Base-by-base conservation (phyloP, 371 early-diverging fungal species). In the Encephalitozoon cuniculi region DNA sequence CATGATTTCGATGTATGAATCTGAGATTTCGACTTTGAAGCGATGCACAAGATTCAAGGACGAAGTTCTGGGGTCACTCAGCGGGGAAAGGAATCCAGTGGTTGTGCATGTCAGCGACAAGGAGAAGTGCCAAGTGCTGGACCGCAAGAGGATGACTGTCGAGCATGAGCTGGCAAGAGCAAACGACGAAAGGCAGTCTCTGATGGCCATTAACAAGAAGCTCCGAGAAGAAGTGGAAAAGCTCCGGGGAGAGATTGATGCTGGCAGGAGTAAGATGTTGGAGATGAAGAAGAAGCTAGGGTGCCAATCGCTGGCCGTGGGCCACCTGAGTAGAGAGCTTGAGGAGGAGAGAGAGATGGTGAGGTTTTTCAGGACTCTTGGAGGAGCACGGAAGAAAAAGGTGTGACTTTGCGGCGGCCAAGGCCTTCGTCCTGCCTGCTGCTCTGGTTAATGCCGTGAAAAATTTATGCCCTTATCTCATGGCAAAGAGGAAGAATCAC, bases 401-500 rank as follows among this genome's bases (percentile, higher is more conserved):
- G 15, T 30, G 6, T 54, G 34, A 54, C 15, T 54, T 3, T 53
- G 15, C n/a, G 18, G 30, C 9, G 26, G 26, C 30, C 30, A 54
- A 41, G 43, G 43, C 15, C 8, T 41, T 41, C 15, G 43, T 41
- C 43, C 6, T 41, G 43, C 21, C 21, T 28, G n/a, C n/a, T 34
- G 11, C n/a, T 70, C 55, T 55, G 23, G 40, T 4, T 52, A 37
- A 39, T 40, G 52, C 51, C 43, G 30, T 49, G 59, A 78, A 79
- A 77, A 80, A 46, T 78, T 81, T 76, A 32, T 34, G 63, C 78
- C 77, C 71, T 64, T 37, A 32, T 59, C 30, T 18, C 52, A 92
- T 93, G 93, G 87, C 94, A 87, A 94, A 94, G 90, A 90, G 91
- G 76, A 94, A 95, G 93, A 96, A 97, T 90, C 96, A 95, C 90